Evolutionary conservation across 352 stramenopile species (phyloP).

Genomic region (Phytophthora lateralis): DNA sequence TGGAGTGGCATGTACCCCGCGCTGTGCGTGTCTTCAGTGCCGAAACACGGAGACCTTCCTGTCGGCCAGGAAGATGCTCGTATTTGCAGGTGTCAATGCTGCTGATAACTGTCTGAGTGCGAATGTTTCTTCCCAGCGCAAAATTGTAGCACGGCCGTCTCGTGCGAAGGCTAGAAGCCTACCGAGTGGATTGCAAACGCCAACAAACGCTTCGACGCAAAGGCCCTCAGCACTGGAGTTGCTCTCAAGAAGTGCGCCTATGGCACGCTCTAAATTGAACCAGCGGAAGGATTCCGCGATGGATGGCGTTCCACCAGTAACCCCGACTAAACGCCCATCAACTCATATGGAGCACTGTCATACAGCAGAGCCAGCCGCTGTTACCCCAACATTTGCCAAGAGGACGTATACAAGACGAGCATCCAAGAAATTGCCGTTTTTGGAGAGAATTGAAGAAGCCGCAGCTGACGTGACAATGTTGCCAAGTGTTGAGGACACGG

Average conservation of each 20-base stretch:
- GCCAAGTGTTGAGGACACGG: constrained; percentile 41
- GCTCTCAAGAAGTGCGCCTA: constrained; percentile 60
- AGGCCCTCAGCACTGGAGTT: constrained; percentile 49
- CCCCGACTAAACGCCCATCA: constrained; percentile 36
- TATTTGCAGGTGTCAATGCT: constrained; percentile 42
- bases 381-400: constrained; percentile 40
- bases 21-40: constrained; percentile 86
- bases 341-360: constrained; percentile 29
- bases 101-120: constrained; percentile 19
- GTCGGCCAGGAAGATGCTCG: constrained; percentile 74
- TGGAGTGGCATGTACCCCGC: constrained; percentile 75
- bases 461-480: constrained; percentile 15
- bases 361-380: constrained; percentile 17
- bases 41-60: constrained; percentile 73
- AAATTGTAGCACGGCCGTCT: constrained; percentile 26
- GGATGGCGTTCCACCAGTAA: constrained; percentile 19
- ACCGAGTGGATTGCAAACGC: constrained; percentile 20
- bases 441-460: constrained; percentile 44
- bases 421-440: constrained; percentile 37
- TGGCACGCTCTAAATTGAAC: constrained; percentile 24
- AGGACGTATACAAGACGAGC: constrained; percentile 48
- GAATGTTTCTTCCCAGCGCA: constrained; percentile 26
- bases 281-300: constrained; percentile 8
- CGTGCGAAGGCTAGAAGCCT: neutral
- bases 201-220: constrained; percentile 30